A percentile compares a stretch with the other conserved stretches of the same genome.
phyloP scores from a whole-genome alignment of 805 yeast genomes.

The Ogataea philodendri region DNA sequence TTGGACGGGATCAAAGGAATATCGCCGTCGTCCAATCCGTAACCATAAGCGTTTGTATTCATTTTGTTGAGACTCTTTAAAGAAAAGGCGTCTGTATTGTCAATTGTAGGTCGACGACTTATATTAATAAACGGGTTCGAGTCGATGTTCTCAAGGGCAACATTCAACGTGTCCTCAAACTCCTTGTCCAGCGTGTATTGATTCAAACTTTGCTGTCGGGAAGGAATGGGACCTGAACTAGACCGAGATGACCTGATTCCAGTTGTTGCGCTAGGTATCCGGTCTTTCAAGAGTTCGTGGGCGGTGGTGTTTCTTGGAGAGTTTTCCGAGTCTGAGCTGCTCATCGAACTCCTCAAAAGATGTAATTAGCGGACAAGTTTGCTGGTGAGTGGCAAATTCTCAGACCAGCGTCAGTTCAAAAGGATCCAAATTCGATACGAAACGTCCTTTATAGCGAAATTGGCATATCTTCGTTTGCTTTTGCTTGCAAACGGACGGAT shows the following conservation, averaged over 20 bases:
- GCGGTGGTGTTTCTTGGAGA: slow-evolving; percentile 2
- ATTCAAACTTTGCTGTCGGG: slow-evolving; percentile 30
- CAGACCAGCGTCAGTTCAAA: no score
- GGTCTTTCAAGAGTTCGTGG: slow-evolving; percentile 4
- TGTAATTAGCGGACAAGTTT: not conserved
- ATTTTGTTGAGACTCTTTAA: slow-evolving; percentile 32
- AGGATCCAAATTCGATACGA: no score
- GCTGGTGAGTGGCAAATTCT: no score
- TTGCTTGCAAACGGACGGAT: slow-evolving; percentile 3
- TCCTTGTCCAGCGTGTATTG: slow-evolving; percentile 54
- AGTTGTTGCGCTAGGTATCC: slow-evolving; percentile 1
- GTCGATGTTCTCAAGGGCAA: slow-evolving; percentile 57
- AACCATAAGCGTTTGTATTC: slow-evolving; percentile 25
- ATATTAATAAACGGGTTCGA: slow-evolving; percentile 30
- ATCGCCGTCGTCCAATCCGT: slow-evolving; percentile 24
- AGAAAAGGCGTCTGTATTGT: slow-evolving; percentile 28
- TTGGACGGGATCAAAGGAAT: slow-evolving; percentile 26
- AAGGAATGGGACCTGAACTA: slow-evolving; percentile 8
- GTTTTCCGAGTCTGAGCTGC: slow-evolving; percentile 11
- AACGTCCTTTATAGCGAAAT: no score
- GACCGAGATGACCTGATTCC: slow-evolving; percentile 4
- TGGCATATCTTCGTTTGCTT: slow-evolving; percentile 6
- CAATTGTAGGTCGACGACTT: slow-evolving; percentile 33
- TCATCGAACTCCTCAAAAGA: slow-evolving; percentile 11
- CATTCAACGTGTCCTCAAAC: slow-evolving; percentile 63